A percentile compares a stretch with the other conserved stretches of the same genome.
Evolutionary conservation across 495 filamentous ascomycete genomes (phyloP).

Genomic region (Penicillium arizonense): DNA sequence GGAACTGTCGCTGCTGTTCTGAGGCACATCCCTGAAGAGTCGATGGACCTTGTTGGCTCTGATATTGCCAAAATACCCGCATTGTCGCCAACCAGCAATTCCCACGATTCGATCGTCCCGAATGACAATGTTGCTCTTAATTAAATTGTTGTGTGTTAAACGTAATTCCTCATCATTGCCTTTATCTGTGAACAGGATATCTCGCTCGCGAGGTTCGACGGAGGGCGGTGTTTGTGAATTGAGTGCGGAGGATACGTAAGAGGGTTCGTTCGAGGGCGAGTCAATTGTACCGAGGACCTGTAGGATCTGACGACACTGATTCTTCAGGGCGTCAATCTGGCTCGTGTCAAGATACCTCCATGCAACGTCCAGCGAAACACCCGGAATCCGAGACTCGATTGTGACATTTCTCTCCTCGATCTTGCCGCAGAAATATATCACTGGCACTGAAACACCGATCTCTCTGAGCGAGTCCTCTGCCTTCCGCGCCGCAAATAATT

Average conservation of each 20-base stretch:
- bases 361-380: conserved; percentile 43
- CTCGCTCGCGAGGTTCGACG: conserved; percentile 24
- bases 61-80: conserved; percentile 42
- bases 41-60: conserved; percentile 34
- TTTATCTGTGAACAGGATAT: conserved; percentile 33
- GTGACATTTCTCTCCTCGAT: conserved; percentile 42
- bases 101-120: conserved; percentile 38
- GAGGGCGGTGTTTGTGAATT: conserved; percentile 31
- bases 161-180: conserved; percentile 23
- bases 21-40: conserved; percentile 23
- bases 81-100: conserved; percentile 40
- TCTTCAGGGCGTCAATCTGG: conserved; percentile 34
- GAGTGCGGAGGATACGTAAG: conserved; percentile 38
- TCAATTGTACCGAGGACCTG: conserved; percentile 29
- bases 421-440: conserved; percentile 39
- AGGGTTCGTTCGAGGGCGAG: conserved; percentile 25
- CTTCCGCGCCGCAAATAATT: conserved; percentile 37
- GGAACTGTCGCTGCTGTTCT: conserved; percentile 3
- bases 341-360: conserved; percentile 37
- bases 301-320: conserved; percentile 36
- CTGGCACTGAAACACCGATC: conserved; percentile 36
- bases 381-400: conserved; percentile 42
- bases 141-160: conserved; percentile 40
- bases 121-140: conserved; percentile 39
- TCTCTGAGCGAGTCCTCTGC: conserved; percentile 34